Conservation (phyloP, 1,284 basidiomycete species). For the Irpex sp. region DNA sequence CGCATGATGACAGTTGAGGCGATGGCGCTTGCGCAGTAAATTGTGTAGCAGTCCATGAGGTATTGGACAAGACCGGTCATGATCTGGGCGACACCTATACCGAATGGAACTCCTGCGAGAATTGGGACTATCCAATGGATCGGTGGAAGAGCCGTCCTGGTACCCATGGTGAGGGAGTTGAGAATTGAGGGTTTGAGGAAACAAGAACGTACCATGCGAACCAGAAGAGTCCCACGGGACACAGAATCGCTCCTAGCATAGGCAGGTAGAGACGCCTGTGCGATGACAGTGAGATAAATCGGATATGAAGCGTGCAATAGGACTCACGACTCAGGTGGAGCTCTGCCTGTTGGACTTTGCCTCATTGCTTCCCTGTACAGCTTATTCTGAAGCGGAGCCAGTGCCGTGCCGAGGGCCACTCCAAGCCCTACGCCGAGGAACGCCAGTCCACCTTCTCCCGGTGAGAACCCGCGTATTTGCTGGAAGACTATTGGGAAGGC, state of each 20-base stretch:
- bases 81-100: conserved; percentile 56
- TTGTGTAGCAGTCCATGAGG: conserved; percentile 61
- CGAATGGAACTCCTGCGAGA: conserved; percentile 62
- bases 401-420: conserved; percentile 46
- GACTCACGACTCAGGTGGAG: conserved; percentile 58
- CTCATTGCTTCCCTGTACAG: conserved; percentile 53
- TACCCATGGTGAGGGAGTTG: neutral
- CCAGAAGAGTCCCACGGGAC: conserved; percentile 65
- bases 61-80: conserved; percentile 59
- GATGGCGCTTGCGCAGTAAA: conserved; percentile 64
- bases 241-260: conserved; percentile 48
- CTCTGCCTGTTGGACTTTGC: conserved; percentile 44
- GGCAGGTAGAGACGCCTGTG: conserved; percentile 55
- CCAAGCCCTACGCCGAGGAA: conserved; percentile 67
- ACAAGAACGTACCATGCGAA: conserved; percentile 40
- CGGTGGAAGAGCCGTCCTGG: conserved; percentile 51
- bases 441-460: conserved; percentile 57
- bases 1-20: conserved; percentile 70
- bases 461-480: conserved; percentile 52
- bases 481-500: conserved; percentile 64
- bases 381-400: conserved; percentile 53
- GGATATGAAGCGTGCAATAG: neutral
- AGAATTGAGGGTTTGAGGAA: neutral
- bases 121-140: conserved; percentile 64
- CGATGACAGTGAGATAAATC: no score